Conservation (phyloP, 495 filamentous ascomycete genomes). For the Letharia columbiana region DNA sequence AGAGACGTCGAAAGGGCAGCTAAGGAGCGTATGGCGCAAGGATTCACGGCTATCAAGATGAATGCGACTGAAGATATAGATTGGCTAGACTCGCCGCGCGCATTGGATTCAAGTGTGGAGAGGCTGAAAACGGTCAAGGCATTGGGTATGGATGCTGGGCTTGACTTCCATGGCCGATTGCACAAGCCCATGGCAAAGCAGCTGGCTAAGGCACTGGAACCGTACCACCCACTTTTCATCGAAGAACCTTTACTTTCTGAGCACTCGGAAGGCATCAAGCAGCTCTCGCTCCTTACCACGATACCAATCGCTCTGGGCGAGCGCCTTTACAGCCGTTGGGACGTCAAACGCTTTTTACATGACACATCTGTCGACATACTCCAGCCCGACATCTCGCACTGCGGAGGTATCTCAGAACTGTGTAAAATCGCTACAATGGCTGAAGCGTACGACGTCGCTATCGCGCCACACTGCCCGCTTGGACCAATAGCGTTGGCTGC, state of each 20-base stretch:
- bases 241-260: conserved; percentile 71
- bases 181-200: conserved; percentile 81
- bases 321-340: conserved; percentile 66
- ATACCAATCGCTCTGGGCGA: conserved; percentile 70
- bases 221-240: conserved; percentile 66
- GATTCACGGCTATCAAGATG: conserved; percentile 71
- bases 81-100: conserved; percentile 66
- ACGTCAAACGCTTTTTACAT: conserved; percentile 65
- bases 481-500: conserved; percentile 71
- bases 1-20: conserved; percentile 58
- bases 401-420: conserved; percentile 68
- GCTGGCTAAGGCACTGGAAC: conserved; percentile 60
- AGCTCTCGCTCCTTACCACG: conserved; percentile 50
- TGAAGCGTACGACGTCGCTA: conserved; percentile 68
- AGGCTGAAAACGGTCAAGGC: conserved; percentile 61
- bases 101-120: conserved; percentile 56
- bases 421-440: conserved; percentile 63
- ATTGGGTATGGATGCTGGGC: conserved; percentile 59
- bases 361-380: conserved; percentile 62
- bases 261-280: conserved; percentile 61
- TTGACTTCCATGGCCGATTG: conserved; percentile 73
- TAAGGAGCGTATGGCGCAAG: conserved; percentile 58
- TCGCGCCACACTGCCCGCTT: conserved; percentile 71
- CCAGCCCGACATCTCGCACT: conserved; percentile 69
- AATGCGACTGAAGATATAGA: conserved; percentile 72